Evolutionary conservation across 2,329 filamentous ascomycete genomes (phyloP).

Genomic region (Sporothrix brunneoviolacea): DNA sequence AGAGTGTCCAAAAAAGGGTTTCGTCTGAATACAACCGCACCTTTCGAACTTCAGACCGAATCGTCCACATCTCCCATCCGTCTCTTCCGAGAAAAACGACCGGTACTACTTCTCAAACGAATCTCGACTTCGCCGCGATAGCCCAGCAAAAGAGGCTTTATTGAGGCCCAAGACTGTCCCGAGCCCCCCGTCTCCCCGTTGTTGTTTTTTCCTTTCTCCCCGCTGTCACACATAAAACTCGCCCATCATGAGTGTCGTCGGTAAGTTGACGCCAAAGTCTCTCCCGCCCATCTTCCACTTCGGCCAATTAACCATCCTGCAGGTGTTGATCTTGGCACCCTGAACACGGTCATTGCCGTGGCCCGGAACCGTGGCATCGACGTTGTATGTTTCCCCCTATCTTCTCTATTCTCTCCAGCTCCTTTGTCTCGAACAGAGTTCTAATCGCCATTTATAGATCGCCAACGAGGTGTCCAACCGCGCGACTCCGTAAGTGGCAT

Average conservation of each 20-base stretch:
- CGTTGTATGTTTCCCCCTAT: slow-evolving; percentile 65
- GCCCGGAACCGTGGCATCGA: slow-evolving; percentile 98
- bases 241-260: slow-evolving; percentile 21
- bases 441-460: slow-evolving; percentile 68
- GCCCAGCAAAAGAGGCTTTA: too few relatives aligned
- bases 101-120: too few relatives aligned
- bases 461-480: slow-evolving; percentile 99
- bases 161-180: too few relatives aligned
- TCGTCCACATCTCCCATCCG: neutral
- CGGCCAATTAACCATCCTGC: slow-evolving; percentile 10
- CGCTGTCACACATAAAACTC: slow-evolving; percentile 6
- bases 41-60: slow-evolving; percentile 1
- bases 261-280: slow-evolving; percentile 12
- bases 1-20: slow-evolving; percentile 6
- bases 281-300: neutral
- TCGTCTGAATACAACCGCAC: neutral
- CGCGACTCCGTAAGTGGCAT: slow-evolving; percentile 90
- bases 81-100: neutral
- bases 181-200: too few relatives aligned
- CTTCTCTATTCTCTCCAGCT: slow-evolving; percentile 2
- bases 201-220: too few relatives aligned
- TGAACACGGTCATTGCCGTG: slow-evolving; percentile 96
- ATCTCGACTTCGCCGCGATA: too few relatives aligned
- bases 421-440: neutral
- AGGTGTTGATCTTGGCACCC: slow-evolving; percentile 91